These are phyloP conservation scores for Clarireedia homoeocarpa DNA, from an alignment of 2,329 filamentous ascomycete species.

Conservation along the genomic window DNA sequence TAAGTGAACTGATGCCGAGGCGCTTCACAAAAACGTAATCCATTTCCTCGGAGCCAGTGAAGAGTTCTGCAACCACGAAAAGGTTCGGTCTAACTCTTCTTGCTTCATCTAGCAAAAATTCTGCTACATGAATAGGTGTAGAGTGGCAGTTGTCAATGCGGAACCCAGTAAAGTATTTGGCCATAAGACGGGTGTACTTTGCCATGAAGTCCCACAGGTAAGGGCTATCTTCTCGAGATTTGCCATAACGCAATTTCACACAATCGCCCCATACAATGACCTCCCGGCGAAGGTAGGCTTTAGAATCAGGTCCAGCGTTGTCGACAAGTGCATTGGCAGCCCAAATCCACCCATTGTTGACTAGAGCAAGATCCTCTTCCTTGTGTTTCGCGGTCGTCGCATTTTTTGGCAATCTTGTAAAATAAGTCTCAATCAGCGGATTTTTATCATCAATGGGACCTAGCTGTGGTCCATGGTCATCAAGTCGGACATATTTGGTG, in stretches of 20 bases:
- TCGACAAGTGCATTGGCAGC: constrained; percentile 90
- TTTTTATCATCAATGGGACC: constrained; percentile 70
- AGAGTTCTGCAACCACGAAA: constrained; percentile 90
- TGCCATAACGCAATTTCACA: constrained; percentile 90
- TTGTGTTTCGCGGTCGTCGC: constrained; percentile 69
- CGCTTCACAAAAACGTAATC: constrained; percentile 95
- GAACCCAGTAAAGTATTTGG: constrained; percentile 91
- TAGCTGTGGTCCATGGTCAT: constrained; percentile 80
- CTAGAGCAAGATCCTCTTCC: constrained; percentile 69
- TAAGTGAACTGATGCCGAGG: constrained; percentile 82
- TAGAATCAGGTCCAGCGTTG: constrained; percentile 82
- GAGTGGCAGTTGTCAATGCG: constrained; percentile 98
- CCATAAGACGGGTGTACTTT: constrained; percentile 82
- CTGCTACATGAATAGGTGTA: constrained; percentile 87
- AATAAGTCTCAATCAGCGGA: constrained; percentile 89
- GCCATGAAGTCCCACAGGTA: constrained; percentile 97
- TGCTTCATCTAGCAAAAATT: constrained; percentile 92
- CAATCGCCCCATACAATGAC: constrained; percentile 99
- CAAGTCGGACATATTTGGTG: constrained; percentile 90
- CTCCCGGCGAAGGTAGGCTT: constrained; percentile 89
- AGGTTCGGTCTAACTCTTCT: constrained; percentile 78
- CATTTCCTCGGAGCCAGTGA: constrained; percentile 90
- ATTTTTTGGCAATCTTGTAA: constrained; percentile 79
- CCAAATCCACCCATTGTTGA: constrained; percentile 99
- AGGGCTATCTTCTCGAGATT: constrained; percentile 72